These are phyloP conservation scores for Magnusiomyces clavatus DNA, from an alignment of 1,139 yeast genomes.

Conservation along the genomic window DNA sequence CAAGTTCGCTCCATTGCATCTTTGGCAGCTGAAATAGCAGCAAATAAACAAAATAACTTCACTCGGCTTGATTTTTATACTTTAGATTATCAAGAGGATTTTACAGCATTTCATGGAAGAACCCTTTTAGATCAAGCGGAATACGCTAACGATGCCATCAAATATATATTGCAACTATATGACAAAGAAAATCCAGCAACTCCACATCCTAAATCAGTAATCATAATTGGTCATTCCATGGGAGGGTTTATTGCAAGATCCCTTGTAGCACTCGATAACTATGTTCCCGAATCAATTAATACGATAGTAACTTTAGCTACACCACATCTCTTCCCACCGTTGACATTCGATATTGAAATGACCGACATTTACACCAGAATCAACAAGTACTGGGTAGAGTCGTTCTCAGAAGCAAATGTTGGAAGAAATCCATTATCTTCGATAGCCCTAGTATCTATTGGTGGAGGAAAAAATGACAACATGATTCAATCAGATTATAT, in stretches of 20 bases:
- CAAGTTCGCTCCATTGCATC: slow-evolving; percentile 94
- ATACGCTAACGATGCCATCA: slow-evolving; percentile 79
- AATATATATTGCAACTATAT: slow-evolving; percentile 66
- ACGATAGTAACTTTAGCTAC: slow-evolving; percentile 83
- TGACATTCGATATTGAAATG: slow-evolving; percentile 91
- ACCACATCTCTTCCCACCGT: slow-evolving; percentile 90
- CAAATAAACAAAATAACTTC: slow-evolving; percentile 3
- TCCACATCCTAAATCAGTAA: slow-evolving; percentile 56
- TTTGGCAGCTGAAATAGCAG: slow-evolving; percentile 33
- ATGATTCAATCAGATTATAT: slow-evolving; percentile 94
- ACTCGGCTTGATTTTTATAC: slow-evolving; percentile 62
- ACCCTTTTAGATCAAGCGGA: slow-evolving; percentile 93
- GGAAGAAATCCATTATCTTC: slow-evolving; percentile 26
- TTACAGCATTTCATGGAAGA: slow-evolving; percentile 93
- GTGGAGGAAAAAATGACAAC: slow-evolving; percentile 83
- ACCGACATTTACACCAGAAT: slow-evolving; percentile 63
- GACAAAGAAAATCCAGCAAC: slow-evolving; percentile 11
- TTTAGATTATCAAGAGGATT: slow-evolving; percentile 92
- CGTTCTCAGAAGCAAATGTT: slow-evolving; percentile 34
- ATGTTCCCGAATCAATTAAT: slow-evolving; percentile 61
- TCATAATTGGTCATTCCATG: slow-evolving; percentile 90
- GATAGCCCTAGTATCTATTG: slow-evolving; percentile 50
- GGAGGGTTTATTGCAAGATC: slow-evolving; percentile 90
- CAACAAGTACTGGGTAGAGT: slow-evolving; percentile 74
- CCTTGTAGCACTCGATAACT: slow-evolving; percentile 72